phyloP scores from a whole-genome alignment of 148 eudicot genomes.

The Dianthus caryophyllus region DNA sequence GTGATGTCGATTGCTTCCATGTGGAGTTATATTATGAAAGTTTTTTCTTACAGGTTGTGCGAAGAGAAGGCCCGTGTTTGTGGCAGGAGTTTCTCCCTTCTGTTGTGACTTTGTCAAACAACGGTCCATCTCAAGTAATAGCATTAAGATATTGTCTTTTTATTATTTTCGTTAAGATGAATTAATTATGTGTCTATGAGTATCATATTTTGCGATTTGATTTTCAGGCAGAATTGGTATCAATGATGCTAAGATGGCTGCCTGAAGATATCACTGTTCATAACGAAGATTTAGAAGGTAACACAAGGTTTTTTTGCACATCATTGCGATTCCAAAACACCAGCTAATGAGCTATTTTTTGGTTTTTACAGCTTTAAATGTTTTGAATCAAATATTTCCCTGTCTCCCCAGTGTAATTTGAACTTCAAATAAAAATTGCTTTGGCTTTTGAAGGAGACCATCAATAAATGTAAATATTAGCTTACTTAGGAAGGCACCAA shows the following conservation, averaged over 20 bases:
- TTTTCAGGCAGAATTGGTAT: slow-evolving; percentile 84
- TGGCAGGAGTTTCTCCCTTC: slow-evolving; percentile 89
- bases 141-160: slow-evolving; percentile 8
- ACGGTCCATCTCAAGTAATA: slow-evolving; percentile 85
- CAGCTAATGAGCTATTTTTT: not conserved
- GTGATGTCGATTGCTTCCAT: not conserved
- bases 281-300: slow-evolving; percentile 98
- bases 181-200: not conserved
- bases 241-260: slow-evolving; percentile 97
- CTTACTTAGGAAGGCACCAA: not conserved
- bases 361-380: not conserved
- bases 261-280: slow-evolving; percentile 99
- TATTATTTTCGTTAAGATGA: not conserved
- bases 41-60: slow-evolving; percentile 54
- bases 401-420: not conserved
- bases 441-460: not conserved
- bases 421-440: not conserved
- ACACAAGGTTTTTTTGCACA: slow-evolving; percentile 7
- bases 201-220: slow-evolving; percentile 10
- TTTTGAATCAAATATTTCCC: slow-evolving; percentile 3
- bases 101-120: slow-evolving; percentile 64
- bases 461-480: too few relatives aligned
- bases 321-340: not conserved
- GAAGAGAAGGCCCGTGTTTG: slow-evolving; percentile 79
- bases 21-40: not conserved